Base-by-base conservation (phyloP, 441 rosid genomes). In the Erodium chrysanthum region DNA sequence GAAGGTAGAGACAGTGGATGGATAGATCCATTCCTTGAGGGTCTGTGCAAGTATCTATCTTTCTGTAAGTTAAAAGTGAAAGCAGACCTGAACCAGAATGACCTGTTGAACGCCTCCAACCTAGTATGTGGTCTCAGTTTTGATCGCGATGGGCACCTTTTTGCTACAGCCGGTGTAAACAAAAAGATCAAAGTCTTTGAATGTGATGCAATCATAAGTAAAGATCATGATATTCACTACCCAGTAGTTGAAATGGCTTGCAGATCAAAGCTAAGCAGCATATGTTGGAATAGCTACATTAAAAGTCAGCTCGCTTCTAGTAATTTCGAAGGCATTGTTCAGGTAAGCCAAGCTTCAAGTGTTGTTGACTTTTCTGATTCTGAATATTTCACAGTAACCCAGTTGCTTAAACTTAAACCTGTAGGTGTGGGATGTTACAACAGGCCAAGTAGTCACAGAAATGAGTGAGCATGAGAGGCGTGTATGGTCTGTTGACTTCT, bases 171-270 rank as follows among this genome's bases (percentile, higher is more conserved):
- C 12, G 96, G 97, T 60, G 89, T 91, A 68, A 95, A 87, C 80
- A 95, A 86, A 85, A 91, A 87, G 80, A 90, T 95, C 64, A 95
- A 95, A 81, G 84, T 95, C 52, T 95, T 95, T 68, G 99, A 95
- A 69, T 91, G 85, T 70, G 82, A 87, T 52, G 33, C 94, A 0
- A 79, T 90, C 29, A 74, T 91, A 31, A 87, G 84, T 66, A 83
- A 84, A 64, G 77, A 81, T 71, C 87, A 81, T 33, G 99, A 91
- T 73, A 85, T 95, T 71, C 90, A 88, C 83, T 95, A 91, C 75
- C 99, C 97, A 0, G 95, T 90, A 31, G 96, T 85, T 78, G 99
- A 95, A 83, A 83, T 95, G 88, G 86, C 83, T 21, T 71, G 94
- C 72, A 75, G 87, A 37, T 88, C 99, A 31, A 94, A 85, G 79